Evolutionary conservation across 352 stramenopile genomes (phyloP), one percentile per base, ranked within the genome.

Genomic region (Blastocystis sp.): DNA sequence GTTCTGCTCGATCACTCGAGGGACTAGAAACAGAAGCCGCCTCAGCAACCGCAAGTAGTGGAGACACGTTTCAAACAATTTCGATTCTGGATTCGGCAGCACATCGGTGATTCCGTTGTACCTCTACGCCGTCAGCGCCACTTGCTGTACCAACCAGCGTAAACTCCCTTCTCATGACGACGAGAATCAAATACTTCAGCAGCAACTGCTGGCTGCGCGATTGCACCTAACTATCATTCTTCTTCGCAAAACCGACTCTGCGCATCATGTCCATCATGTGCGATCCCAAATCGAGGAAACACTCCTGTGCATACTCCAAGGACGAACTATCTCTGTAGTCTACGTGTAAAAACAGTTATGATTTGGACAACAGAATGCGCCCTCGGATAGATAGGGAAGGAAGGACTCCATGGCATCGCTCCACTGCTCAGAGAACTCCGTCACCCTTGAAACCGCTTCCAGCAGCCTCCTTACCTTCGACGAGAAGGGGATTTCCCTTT

Each of bases 261-360:
- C 7, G 3, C 17, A 68, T 57, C 74, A 84, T 84, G 52, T 84
- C 57, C n/a, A 70, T 43, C 38, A 84, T 84, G 69, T 84, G 74
- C 24, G 68, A 57, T 17, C 74, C 57, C 54, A 84, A 52, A 40
- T 66, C 28, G 3, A 84, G 48, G 34, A 84, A 84, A 17, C 34
- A 34, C 7, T 52, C 10, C 61, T 84, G 74, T 28, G 48, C 57
- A 0, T 57, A 24, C 34, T 38, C 17, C 10, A 84, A 45, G 6
- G 34, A 38, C 34, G 3, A 14, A 52, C 19, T 21, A 38, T 42
- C 40, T 24, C 69, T 84, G 17, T 69, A 84, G 19, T 42, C 74
- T 84, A 70, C 57, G 19, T 19, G 24, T 63, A 42, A 84, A 61
- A 59, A 19, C 34, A 6, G 3, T 59, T 68, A 54, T 6, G 19